A percentile compares a stretch with the other conserved stretches of the same genome.
Evolutionary conservation across 2,329 filamentous ascomycete genomes (phyloP).

Genomic region (Diplodia mutila): DNA sequence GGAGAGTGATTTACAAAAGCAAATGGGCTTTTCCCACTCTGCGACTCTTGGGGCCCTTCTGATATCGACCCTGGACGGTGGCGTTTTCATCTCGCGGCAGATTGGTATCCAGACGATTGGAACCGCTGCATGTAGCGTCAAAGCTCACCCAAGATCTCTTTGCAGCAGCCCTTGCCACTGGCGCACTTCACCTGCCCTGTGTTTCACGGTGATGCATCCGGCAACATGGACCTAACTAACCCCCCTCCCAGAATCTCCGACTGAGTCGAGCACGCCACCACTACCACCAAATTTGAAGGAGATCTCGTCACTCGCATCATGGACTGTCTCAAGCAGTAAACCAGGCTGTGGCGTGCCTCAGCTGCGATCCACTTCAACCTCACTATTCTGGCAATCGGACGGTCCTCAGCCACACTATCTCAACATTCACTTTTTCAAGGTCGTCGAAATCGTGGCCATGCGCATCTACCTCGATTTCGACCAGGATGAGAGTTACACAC

Average conservation of each 20-base stretch:
- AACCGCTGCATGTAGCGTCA: background rate
- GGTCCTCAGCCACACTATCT: slow-evolving; percentile 81
- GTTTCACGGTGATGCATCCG: slow-evolving; percentile 4
- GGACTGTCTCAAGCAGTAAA: slow-evolving; percentile 81
- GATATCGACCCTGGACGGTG: background rate
- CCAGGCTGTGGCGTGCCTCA: slow-evolving; percentile 78
- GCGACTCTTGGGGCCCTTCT: background rate
- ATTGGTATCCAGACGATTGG: background rate
- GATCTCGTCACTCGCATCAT: slow-evolving; percentile 81
- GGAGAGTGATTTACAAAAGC: background rate
- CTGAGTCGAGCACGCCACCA: slow-evolving; percentile 18
- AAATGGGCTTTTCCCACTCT: background rate
- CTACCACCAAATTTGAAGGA: slow-evolving; percentile 64
- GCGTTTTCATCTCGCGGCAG: background rate
- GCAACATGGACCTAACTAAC: background rate
- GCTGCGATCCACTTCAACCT: slow-evolving; percentile 72
- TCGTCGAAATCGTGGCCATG: slow-evolving; percentile 76
- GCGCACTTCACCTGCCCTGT: background rate
- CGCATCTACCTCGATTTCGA: slow-evolving; percentile 89
- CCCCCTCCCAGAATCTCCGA: slow-evolving; percentile 1
- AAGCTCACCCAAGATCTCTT: slow-evolving; percentile 18
- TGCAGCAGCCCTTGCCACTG: background rate
- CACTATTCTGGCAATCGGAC: slow-evolving; percentile 83
- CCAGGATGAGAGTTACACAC: slow-evolving; percentile 94
- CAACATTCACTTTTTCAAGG: slow-evolving; percentile 84